Conservation (phyloP, 1,139 yeast genomes). For the Entelexis sorbosivorans region DNA sequence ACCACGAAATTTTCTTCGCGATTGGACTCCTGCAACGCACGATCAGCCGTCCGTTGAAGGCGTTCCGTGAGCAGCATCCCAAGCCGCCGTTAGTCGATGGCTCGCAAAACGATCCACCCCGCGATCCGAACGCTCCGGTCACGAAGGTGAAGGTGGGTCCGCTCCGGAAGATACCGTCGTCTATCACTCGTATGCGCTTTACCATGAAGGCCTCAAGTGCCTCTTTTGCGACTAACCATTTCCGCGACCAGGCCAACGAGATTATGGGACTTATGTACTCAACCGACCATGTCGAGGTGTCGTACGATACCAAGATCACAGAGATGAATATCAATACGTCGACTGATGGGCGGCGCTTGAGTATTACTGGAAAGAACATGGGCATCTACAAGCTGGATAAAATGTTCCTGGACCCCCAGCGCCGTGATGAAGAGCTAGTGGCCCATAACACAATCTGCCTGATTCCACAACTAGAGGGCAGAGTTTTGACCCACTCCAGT, state of each 20-base stretch:
- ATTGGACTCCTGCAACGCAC: slow-evolving; percentile 19
- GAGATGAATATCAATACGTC: neutral
- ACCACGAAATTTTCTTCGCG: slow-evolving; percentile 23
- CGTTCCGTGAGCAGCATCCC: slow-evolving; percentile 4
- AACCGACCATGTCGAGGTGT: slow-evolving; percentile 14
- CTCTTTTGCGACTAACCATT: slow-evolving; percentile 25
- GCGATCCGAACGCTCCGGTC: no score
- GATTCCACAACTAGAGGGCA: slow-evolving; percentile 26
- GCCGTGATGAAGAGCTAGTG: slow-evolving; percentile 21
- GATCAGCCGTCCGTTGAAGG: slow-evolving; percentile 5
- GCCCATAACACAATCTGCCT: slow-evolving; percentile 24
- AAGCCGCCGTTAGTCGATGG: neutral
- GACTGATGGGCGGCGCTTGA: slow-evolving; percentile 22
- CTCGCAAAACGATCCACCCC: neutral
- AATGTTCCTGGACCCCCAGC: slow-evolving; percentile 25
- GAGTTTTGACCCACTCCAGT: slow-evolving; percentile 22
- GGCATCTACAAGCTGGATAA: slow-evolving; percentile 27
- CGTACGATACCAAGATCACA: slow-evolving; percentile 12
- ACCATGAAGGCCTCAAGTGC: slow-evolving; percentile 27
- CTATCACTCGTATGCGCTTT: slow-evolving; percentile 28
- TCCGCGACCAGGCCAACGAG: slow-evolving; percentile 21
- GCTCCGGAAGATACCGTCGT: slow-evolving; percentile 28
- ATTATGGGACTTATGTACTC: slow-evolving; percentile 21
- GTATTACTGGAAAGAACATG: slow-evolving; percentile 21
- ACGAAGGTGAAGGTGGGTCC: slow-evolving; percentile 9